phyloP scores from a whole-genome alignment of 345 rosid species.

The Eucalyptus caleyi region DNA sequence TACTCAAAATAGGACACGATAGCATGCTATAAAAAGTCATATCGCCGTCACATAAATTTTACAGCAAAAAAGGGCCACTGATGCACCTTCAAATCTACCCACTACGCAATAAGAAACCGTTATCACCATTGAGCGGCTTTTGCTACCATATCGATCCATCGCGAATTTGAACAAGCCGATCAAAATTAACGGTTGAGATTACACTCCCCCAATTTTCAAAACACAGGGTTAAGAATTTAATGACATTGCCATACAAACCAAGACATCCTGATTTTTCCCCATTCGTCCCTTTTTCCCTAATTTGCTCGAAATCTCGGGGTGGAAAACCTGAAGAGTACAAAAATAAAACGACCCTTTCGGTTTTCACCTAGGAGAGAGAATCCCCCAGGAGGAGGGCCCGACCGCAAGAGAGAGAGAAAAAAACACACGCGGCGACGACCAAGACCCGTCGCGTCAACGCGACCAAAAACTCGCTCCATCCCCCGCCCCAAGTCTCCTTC shows the following conservation, averaged over 20 bases:
- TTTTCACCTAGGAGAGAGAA: neutral
- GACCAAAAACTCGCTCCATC: neutral
- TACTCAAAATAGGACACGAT: neutral
- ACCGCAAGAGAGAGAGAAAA: neutral
- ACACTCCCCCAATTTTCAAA: neutral
- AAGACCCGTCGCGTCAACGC: neutral
- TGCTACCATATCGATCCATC: rapidly evolving
- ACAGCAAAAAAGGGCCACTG: rapidly evolving
- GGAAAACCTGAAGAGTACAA: neutral
- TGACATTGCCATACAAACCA: neutral
- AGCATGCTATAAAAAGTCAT: neutral
- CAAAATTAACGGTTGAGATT: neutral
- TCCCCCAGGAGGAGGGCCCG: neutral
- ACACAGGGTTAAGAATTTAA: neutral
- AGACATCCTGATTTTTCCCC: neutral
- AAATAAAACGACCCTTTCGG: neutral
- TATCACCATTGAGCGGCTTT: rapidly evolving
- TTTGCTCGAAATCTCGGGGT: neutral
- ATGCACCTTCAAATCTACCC: rapidly evolving
- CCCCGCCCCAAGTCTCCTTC: neutral
- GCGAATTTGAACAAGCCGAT: rapidly evolving
- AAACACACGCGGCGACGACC: neutral
- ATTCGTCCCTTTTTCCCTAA: neutral
- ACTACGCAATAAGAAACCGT: rapidly evolving
- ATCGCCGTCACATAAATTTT: rapidly evolving